phyloP scores from a whole-genome alignment of 2,329 filamentous ascomycete genomes.

The Hymenoscyphus fraxineus region DNA sequence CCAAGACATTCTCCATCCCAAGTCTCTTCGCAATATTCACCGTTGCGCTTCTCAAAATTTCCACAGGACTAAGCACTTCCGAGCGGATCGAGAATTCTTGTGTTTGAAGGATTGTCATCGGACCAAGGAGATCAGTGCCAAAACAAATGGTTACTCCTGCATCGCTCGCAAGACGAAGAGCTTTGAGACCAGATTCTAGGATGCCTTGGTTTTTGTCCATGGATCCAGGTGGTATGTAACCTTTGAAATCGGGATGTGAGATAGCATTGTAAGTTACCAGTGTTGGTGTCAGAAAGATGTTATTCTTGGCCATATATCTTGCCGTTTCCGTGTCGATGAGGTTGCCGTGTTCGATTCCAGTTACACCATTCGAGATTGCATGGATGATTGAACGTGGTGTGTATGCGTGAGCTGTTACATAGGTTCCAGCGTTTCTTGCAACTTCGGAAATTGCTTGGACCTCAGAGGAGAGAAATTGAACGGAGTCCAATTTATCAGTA shows the following conservation, averaged over 20 bases:
- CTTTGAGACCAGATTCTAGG: constrained; percentile 44
- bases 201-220: constrained; percentile 48
- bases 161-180: constrained; percentile 46
- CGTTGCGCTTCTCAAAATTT: constrained; percentile 48
- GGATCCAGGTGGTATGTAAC: constrained; percentile 43
- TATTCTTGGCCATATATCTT: constrained; percentile 46
- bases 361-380: constrained; percentile 51
- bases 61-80: constrained; percentile 40
- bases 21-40: constrained; percentile 50
- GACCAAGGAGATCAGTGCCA: constrained; percentile 52
- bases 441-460: constrained; percentile 50
- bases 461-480: constrained; percentile 56
- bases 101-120: constrained; percentile 45
- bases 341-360: constrained; percentile 58
- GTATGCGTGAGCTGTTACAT: constrained; percentile 57
- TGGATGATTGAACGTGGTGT: constrained; percentile 52
- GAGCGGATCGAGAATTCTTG: constrained; percentile 46
- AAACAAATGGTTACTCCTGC: constrained; percentile 54
- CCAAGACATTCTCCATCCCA: constrained; percentile 43
- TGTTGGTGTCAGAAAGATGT: constrained; percentile 51
- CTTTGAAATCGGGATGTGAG: constrained; percentile 41
- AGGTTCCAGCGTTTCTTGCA: constrained; percentile 46
- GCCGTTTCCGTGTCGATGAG: constrained; percentile 57
- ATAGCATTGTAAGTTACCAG: constrained; percentile 50
- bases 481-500: constrained; percentile 49